These are phyloP conservation scores for Sindora glabra DNA, from an alignment of 306 rosid species.

Conservation along the genomic window DNA sequence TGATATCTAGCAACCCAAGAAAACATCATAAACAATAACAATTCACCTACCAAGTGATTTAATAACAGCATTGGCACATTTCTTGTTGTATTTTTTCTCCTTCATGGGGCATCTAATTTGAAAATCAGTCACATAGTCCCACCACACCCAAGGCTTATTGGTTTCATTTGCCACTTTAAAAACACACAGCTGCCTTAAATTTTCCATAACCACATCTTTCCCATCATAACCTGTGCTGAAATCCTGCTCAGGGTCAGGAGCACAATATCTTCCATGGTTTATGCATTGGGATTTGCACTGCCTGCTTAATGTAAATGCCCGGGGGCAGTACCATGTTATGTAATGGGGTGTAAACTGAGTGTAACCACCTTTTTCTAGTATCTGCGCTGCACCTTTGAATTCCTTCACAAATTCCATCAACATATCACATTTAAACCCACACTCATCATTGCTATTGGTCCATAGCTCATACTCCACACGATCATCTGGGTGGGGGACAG, in stretches of 20 bases:
- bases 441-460: constrained; percentile 99
- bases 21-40: constrained; percentile 12
- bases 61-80: constrained; percentile 74
- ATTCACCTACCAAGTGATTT: constrained; percentile 71
- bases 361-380: constrained; percentile 93
- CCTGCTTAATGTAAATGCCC: constrained; percentile 86
- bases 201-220: constrained; percentile 85
- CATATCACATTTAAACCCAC: constrained; percentile 96
- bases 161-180: constrained; percentile 77
- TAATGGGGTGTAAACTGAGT: constrained; percentile 94
- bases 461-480: constrained; percentile 97
- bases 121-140: constrained; percentile 98
- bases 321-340: constrained; percentile 98
- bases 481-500: constrained; percentile 98
- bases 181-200: constrained; percentile 94
- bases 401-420: constrained; percentile 91
- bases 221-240: constrained; percentile 96
- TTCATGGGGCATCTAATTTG: constrained; percentile 99
- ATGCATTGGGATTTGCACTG: constrained; percentile 99
- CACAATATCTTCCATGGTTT: constrained; percentile 97
- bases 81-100: constrained; percentile 84
- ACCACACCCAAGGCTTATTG: constrained; percentile 92
- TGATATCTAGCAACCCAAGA: background rate
- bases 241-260: constrained; percentile 99
- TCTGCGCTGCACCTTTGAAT: constrained; percentile 96